Conservation (phyloP, 805 yeast species). For the Saccharomycopsis selenospora region DNA sequence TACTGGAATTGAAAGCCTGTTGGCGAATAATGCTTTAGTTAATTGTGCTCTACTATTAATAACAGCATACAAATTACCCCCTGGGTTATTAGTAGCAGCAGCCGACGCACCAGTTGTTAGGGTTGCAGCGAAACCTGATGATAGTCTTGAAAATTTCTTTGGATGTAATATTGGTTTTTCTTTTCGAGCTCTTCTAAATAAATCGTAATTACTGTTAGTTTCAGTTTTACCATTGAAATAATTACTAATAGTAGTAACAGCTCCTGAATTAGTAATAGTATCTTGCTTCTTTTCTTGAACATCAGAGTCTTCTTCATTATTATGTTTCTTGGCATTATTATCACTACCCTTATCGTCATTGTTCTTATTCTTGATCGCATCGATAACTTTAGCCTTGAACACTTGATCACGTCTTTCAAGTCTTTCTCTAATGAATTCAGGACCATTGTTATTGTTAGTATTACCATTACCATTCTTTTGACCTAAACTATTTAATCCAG, state of each 20-base stretch:
- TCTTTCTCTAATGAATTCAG: slow-evolving; percentile 2
- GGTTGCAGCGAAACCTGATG: no score
- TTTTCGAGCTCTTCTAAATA: neutral
- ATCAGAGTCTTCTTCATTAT: neutral
- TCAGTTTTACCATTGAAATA: neutral
- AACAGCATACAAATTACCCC: slow-evolving; percentile 9
- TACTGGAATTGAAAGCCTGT: slow-evolving; percentile 27
- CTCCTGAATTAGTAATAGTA: no score
- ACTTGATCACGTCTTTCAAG: slow-evolving; percentile 9
- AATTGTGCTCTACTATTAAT: slow-evolving; percentile 11
- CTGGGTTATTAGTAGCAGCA: neutral
- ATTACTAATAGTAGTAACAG: neutral
- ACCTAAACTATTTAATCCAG: slow-evolving; percentile 16
- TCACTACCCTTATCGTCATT: neutral
- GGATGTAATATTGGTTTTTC: slow-evolving; percentile 3
- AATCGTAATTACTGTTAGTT: neutral
- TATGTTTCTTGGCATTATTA: neutral
- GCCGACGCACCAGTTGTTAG: slow-evolving; percentile 3
- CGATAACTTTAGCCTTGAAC: neutral
- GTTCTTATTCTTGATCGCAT: neutral
- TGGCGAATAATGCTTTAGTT: slow-evolving; percentile 17
- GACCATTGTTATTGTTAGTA: slow-evolving; percentile 24
- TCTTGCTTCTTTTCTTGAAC: neutral
- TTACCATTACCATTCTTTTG: slow-evolving; percentile 32
- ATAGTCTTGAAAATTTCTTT: neutral